Base-by-base conservation (phyloP, 148 eudicot genomes). In the Rhododendron simsii region DNA sequence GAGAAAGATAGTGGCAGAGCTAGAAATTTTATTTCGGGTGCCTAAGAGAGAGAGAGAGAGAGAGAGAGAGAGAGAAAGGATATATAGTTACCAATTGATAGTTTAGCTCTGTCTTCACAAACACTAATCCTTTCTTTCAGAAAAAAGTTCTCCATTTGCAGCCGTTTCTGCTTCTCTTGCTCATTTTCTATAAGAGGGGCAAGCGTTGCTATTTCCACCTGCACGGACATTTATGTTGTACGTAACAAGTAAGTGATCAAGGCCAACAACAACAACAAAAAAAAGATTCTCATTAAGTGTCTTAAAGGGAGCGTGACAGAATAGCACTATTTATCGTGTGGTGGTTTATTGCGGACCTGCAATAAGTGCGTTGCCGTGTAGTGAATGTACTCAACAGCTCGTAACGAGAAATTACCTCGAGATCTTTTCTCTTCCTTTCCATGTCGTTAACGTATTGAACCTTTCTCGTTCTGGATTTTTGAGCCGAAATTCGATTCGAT, bases 401-500 rank as follows among this genome's bases (percentile, higher is more conserved):
- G 50, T 26, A 45, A 12, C 30, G 35, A 33, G 53, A 50, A n/a
- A 16, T 69, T 86, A 86, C 89, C 86, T 80, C 71, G 23, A 84
- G 78, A 69, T 84, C 84, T 44, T 79, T 69, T 15, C 18, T 83
- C 86, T 63, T 80, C 63, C 51, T 67, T 57, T 87, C 84, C 89
- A 87, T 23, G 13, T 84, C 86, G 44, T 67, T 18, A 2, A 84
- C 39, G 75, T 87, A 80, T 18, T 84, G 55, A 84, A 35, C 14
- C 59, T 53, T 84, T 41, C 55, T 84, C 73, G 63, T 13, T 80
- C 89, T 79, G 21, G 86, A 84, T 80, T 86, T 87, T 73, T 84
- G 89, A 47, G 89, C 89, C 12, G 89, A 87, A 16, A 84, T 48
- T 23, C 86, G 75, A 45, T 87, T 87, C 10, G 89, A 87, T n/a